Evolutionary conservation across 2,329 filamentous ascomycete genomes (phyloP), one percentile per base, ranked within the genome.

Genomic region (Volutella citrinella): DNA sequence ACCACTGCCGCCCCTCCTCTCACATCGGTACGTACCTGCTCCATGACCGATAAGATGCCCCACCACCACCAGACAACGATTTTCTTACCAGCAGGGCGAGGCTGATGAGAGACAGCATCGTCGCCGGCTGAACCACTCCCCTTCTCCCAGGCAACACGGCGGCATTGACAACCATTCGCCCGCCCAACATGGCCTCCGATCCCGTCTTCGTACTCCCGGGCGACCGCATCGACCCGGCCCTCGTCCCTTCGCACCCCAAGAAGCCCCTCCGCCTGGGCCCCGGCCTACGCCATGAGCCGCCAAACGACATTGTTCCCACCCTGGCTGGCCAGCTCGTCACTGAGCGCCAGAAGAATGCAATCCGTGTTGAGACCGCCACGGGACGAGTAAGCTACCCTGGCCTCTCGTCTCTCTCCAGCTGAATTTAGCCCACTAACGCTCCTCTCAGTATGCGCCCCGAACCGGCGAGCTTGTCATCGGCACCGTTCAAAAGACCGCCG

Each of bases 401-500:
- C n/a, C n/a, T n/a, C n/a, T n/a, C n/a, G n/a, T n/a, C n/a, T n/a
- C n/a, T n/a, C n/a, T n/a, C n/a, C n/a, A n/a, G n/a, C n/a, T n/a
- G n/a, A n/a, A n/a, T n/a, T n/a, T n/a, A n/a, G n/a, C n/a, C n/a
- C n/a, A n/a, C n/a, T n/a, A n/a, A n/a, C n/a, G n/a, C 3, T 27
- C 54, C 13, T 53, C 54, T 22, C 33, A 93, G 78, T 98, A 97
- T 57, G 71, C 80, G 21, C 88, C 93, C 10, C 74, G 80, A 13
- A 68, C 76, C n/a, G 83, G 84, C 56, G 93, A 98, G 61, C 78
- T 95, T 29, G 82, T 97, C 46, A 87, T 98, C 56, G 90, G 87
- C 39, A 89, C 87, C 46, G 74, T 97, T 49, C 79, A 86, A 54
- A 85, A 83, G 59, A 82, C 80, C 35, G 76, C 80, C 31, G 70